phyloP scores from a whole-genome alignment of 768 basidiomycete species.

The Serendipita indica region DNA sequence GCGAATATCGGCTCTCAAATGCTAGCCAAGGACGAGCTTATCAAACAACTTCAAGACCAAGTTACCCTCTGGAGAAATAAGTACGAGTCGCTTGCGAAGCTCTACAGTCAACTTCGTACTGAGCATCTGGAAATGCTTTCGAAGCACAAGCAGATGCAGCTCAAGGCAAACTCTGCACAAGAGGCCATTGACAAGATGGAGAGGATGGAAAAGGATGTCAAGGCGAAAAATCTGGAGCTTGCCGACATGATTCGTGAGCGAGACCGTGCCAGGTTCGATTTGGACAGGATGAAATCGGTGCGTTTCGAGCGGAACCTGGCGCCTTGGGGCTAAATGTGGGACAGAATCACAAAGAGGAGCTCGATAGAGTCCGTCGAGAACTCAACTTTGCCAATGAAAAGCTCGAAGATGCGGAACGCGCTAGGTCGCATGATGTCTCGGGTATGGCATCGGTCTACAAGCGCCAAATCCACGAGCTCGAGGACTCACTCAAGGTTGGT shows the following conservation, averaged over 20 bases:
- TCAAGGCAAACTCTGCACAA: constrained; percentile 96
- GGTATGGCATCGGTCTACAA: constrained; percentile 83
- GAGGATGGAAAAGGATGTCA: constrained; percentile 94
- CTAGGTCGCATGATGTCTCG: constrained; percentile 88
- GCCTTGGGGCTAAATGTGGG: neutral
- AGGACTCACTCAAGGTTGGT: constrained; percentile 79
- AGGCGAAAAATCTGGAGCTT: constrained; percentile 94
- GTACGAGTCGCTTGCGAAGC: constrained; percentile 94
- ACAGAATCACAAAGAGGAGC: constrained; percentile 80
- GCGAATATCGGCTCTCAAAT: constrained; percentile 75
- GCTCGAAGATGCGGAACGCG: constrained; percentile 83
- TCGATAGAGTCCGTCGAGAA: constrained; percentile 84
- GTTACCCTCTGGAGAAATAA: constrained; percentile 95
- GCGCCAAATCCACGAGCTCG: constrained; percentile 88
- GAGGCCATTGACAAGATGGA: constrained; percentile 98
- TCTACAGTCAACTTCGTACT: constrained; percentile 93
- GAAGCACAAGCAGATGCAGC: constrained; percentile 93
- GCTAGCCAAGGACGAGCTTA: constrained; percentile 84
- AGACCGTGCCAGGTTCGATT: constrained; percentile 87
- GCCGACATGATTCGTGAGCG: constrained; percentile 99
- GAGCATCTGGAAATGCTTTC: constrained; percentile 95
- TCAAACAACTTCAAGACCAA: constrained; percentile 91
- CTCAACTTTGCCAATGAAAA: constrained; percentile 91
- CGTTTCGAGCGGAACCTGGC: constrained; percentile 14
- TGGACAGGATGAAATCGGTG: constrained; percentile 78